A percentile compares a stretch with the other conserved stretches of the same genome.
phyloP scores from a whole-genome alignment of 345 rosid species.

The Excoecaria cochinchinensis region DNA sequence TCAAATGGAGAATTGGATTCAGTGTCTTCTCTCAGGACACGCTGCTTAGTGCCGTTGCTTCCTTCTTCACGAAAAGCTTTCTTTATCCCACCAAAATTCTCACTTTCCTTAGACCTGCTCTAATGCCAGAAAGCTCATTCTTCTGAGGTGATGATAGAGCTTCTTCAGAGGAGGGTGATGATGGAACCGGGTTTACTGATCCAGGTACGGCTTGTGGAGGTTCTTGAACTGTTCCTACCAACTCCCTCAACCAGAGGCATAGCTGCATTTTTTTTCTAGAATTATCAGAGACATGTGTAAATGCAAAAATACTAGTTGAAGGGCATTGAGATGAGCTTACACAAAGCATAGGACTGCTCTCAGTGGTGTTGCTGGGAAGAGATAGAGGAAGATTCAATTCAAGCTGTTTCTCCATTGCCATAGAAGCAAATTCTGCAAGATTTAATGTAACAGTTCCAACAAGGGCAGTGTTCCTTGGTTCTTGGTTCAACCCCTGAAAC shows the following conservation, averaged over 20 bases:
- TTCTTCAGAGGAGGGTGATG: slow-evolving; percentile 29
- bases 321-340: slow-evolving; percentile 11
- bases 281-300: slow-evolving; percentile 20
- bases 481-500: slow-evolving; percentile 46
- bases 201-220: slow-evolving; percentile 27
- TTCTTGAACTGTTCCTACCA: slow-evolving; percentile 28
- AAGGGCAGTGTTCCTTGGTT: slow-evolving; percentile 47
- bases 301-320: neutral
- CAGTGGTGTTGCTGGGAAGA: slow-evolving; percentile 33
- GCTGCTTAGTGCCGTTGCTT: slow-evolving; percentile 29
- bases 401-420: slow-evolving; percentile 45
- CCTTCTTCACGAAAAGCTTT: slow-evolving; percentile 39
- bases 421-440: slow-evolving; percentile 63
- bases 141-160: slow-evolving; percentile 25
- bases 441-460: slow-evolving; percentile 58
- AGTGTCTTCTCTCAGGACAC: slow-evolving; percentile 25
- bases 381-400: slow-evolving; percentile 54
- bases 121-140: slow-evolving; percentile 45
- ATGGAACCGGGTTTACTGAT: slow-evolving; percentile 32
- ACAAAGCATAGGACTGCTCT: slow-evolving; percentile 46
- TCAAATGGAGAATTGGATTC: slow-evolving; percentile 33
- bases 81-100: slow-evolving; percentile 41
- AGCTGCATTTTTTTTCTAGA: slow-evolving; percentile 36
- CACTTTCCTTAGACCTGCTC: slow-evolving; percentile 48
- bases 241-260: slow-evolving; percentile 38